Conservation (phyloP, 352 stramenopile species). For the Phytophthora europaea region DNA sequence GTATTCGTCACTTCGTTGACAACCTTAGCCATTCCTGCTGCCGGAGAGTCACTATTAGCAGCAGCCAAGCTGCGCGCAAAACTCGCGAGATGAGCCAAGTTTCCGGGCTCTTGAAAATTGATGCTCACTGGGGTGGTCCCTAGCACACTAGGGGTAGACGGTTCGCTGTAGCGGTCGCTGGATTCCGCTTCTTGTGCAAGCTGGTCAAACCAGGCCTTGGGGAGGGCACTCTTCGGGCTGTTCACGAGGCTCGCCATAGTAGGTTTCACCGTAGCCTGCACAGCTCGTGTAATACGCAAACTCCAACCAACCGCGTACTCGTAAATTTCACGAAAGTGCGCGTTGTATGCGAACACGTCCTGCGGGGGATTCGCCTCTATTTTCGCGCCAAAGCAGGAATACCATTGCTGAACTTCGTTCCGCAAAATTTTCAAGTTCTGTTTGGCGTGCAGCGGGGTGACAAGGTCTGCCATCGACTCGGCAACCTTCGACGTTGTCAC, state of each 20-base stretch:
- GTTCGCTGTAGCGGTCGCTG: slow-evolving; percentile 57
- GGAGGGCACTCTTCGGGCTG: slow-evolving; percentile 79
- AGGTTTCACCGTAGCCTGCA: slow-evolving; percentile 84
- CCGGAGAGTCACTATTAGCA: slow-evolving; percentile 31
- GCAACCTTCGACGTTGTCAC: slow-evolving; percentile 84
- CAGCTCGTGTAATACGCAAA: slow-evolving; percentile 78
- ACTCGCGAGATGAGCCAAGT: slow-evolving; percentile 75
- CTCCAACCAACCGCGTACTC: slow-evolving; percentile 82
- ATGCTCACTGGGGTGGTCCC: slow-evolving; percentile 36
- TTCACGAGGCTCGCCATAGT: slow-evolving; percentile 69
- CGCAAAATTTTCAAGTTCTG: slow-evolving; percentile 78
- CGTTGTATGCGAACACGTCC: slow-evolving; percentile 85
- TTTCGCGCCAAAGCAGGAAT: slow-evolving; percentile 83
- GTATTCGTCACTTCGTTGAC: slow-evolving; percentile 86
- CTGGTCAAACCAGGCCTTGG: slow-evolving; percentile 83
- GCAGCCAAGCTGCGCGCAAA: slow-evolving; percentile 73
- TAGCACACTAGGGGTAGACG: slow-evolving; percentile 41
- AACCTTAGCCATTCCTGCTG: slow-evolving; percentile 48
- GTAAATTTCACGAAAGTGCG: slow-evolving; percentile 87
- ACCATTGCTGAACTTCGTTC: slow-evolving; percentile 88
- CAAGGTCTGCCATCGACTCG: slow-evolving; percentile 78
- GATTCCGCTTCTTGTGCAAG: slow-evolving; percentile 57
- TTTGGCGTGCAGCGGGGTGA: slow-evolving; percentile 75
- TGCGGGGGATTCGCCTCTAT: slow-evolving; percentile 75
- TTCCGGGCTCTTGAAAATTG: slow-evolving; percentile 71